Evolutionary conservation across 225 moss, liverwort and hornwort species (phyloP).

Genomic region (Physcomitrellopsis africana): DNA sequence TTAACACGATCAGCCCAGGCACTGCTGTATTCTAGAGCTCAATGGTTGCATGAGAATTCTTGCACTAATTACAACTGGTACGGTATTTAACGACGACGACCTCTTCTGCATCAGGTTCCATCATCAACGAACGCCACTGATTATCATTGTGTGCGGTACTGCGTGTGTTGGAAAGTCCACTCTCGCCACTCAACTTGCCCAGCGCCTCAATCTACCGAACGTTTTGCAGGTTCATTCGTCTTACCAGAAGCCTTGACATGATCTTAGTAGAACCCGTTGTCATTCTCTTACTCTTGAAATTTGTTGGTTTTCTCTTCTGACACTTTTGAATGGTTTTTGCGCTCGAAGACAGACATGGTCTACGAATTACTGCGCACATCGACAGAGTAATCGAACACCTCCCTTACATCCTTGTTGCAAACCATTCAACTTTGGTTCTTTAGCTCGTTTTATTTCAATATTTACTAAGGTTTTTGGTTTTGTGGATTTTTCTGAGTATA

Average conservation of each 20-base stretch:
- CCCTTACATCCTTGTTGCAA: neutral
- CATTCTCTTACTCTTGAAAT: neutral
- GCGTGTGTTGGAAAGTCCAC: slow-evolving; percentile 96
- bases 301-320: slow-evolving; percentile 11
- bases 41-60: too few species aligned
- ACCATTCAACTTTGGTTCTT: neutral
- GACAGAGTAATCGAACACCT: slow-evolving; percentile 53
- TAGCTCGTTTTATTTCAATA: neutral
- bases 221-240: slow-evolving; percentile 75
- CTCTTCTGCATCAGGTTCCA: slow-evolving; percentile 65
- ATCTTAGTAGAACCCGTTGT: neutral
- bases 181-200: slow-evolving; percentile 89
- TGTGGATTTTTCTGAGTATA: neutral
- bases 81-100: neutral
- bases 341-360: slow-evolving; percentile 92
- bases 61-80: neutral
- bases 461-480: neutral
- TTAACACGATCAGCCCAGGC: too few species aligned
- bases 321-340: slow-evolving; percentile 8
- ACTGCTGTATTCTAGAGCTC: too few species aligned
- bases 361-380: slow-evolving; percentile 89
- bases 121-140: slow-evolving; percentile 88
- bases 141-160: slow-evolving; percentile 90
- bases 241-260: neutral
- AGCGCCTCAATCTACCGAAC: slow-evolving; percentile 90